Conservation (phyloP, 1,139 yeast genomes). For the Taphrina communis region DNA sequence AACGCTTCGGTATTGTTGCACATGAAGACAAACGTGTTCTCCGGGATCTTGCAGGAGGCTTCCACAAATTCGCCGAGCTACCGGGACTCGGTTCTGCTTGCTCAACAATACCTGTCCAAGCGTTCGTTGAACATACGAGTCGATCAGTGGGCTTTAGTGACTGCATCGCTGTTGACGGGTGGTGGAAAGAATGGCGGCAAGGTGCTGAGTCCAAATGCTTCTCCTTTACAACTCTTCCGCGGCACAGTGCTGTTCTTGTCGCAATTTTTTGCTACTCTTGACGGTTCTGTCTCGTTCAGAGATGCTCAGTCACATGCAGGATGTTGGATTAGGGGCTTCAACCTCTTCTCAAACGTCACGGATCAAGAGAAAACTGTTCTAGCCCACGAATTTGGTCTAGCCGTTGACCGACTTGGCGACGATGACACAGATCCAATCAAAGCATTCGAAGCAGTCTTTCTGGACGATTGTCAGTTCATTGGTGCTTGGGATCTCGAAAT, state of each 20-base stretch:
- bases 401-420: not conserved
- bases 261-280: slow-evolving; percentile 1
- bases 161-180: slow-evolving; percentile 23
- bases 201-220: slow-evolving; percentile 31
- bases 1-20: slow-evolving; percentile 40
- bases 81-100: slow-evolving; percentile 19
- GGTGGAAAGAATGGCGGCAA: slow-evolving; percentile 30
- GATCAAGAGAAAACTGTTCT: slow-evolving; percentile 4
- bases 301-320: slow-evolving; percentile 12
- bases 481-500: slow-evolving; percentile 25
- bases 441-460: slow-evolving; percentile 17
- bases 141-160: slow-evolving; percentile 5
- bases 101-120: slow-evolving; percentile 20
- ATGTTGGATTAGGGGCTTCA: slow-evolving; percentile 11
- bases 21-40: not conserved
- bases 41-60: not conserved
- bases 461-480: not conserved
- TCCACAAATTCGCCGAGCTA: slow-evolving; percentile 1
- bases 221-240: slow-evolving; percentile 19
- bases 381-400: slow-evolving; percentile 2
- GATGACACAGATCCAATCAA: slow-evolving; percentile 15
- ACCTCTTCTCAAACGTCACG: slow-evolving; percentile 6
- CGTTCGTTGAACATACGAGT: slow-evolving; percentile 42
- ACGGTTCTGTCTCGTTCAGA: slow-evolving; percentile 1
- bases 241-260: slow-evolving; percentile 24